Conservation (phyloP, 306 rosid species). For the Acacia crassicarpa region DNA sequence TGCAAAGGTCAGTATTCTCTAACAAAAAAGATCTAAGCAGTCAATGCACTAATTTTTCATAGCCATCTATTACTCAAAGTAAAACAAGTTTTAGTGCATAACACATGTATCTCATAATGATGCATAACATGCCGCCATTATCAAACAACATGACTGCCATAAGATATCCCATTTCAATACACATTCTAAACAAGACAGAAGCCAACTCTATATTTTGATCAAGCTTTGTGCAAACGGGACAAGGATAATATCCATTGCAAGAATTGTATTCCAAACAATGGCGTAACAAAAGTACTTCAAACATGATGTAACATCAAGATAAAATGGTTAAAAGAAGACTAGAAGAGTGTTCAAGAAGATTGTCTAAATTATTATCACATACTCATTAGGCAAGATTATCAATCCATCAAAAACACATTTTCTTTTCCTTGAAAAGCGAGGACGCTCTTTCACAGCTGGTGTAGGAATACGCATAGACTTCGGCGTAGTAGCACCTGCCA, state of each 20-base stretch:
- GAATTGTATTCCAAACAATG: background rate
- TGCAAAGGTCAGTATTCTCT: background rate
- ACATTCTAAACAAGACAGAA: background rate
- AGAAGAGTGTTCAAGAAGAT: background rate
- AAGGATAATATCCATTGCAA: background rate
- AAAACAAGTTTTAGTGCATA: background rate
- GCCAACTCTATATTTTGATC: conserved; percentile 10
- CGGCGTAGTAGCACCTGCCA: conserved; percentile 54
- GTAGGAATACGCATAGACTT: conserved; percentile 49
- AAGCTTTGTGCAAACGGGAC: background rate
- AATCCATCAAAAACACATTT: conserved; percentile 52
- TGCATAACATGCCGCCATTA: background rate
- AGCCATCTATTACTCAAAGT: background rate
- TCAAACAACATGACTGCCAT: background rate
- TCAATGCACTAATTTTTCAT: background rate
- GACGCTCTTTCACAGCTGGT: conserved; percentile 53
- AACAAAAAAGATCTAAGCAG: background rate
- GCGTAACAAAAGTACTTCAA: conserved; percentile 7
- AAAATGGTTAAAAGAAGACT: conserved; percentile 18
- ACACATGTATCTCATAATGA: conserved; percentile 13
- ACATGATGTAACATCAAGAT: conserved; percentile 13
- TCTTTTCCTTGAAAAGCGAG: conserved; percentile 57
- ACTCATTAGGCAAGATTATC: conserved; percentile 55
- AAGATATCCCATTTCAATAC: conserved; percentile 3
- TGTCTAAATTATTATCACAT: conserved; percentile 39